These are phyloP conservation scores for Microsporum canis DNA, from an alignment of 2,329 filamentous ascomycete genomes.

Conservation along the genomic window DNA sequence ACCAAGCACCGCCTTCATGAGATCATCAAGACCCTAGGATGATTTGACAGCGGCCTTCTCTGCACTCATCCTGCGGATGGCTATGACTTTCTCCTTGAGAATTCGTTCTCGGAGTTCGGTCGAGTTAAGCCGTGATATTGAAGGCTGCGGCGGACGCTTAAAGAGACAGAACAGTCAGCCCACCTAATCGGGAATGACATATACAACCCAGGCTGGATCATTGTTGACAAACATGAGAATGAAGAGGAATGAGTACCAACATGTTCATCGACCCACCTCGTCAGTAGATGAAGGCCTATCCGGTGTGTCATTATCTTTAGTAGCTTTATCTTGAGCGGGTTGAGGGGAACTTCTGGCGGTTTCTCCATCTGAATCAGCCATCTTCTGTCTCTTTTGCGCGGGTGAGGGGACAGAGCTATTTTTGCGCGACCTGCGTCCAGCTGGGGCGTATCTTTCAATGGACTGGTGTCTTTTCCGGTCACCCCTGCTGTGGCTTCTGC, in stretches of 20 bases:
- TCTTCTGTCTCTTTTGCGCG: slow-evolving; percentile 32
- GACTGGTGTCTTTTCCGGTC: slow-evolving; percentile 36
- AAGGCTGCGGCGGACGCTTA: slow-evolving; percentile 6
- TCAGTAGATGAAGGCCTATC: slow-evolving; percentile 13
- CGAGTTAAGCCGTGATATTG: slow-evolving; percentile 19
- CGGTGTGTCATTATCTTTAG: slow-evolving; percentile 6
- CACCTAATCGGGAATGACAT: neutral
- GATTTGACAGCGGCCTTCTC: neutral
- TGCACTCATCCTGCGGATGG: slow-evolving; percentile 23
- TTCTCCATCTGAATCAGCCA: slow-evolving; percentile 29
- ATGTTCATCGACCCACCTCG: slow-evolving; percentile 24
- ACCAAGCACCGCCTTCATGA: neutral
- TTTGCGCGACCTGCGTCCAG: slow-evolving; percentile 31
- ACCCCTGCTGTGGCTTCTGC: slow-evolving; percentile 19
- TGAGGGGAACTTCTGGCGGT: slow-evolving; percentile 17
- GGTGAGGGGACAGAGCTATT: slow-evolving; percentile 33
- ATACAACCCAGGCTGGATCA: neutral
- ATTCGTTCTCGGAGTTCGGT: slow-evolving; percentile 29
- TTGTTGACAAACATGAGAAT: neutral
- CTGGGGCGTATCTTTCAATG: slow-evolving; percentile 36
- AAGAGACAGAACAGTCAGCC: neutral
- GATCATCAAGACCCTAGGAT: neutral
- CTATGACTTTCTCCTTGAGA: slow-evolving; percentile 28
- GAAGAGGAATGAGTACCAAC: neutral
- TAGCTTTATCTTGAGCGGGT: slow-evolving; percentile 14